Base-by-base conservation (phyloP, 495 filamentous ascomycete genomes). In the Pyrenula aspistea region DNA sequence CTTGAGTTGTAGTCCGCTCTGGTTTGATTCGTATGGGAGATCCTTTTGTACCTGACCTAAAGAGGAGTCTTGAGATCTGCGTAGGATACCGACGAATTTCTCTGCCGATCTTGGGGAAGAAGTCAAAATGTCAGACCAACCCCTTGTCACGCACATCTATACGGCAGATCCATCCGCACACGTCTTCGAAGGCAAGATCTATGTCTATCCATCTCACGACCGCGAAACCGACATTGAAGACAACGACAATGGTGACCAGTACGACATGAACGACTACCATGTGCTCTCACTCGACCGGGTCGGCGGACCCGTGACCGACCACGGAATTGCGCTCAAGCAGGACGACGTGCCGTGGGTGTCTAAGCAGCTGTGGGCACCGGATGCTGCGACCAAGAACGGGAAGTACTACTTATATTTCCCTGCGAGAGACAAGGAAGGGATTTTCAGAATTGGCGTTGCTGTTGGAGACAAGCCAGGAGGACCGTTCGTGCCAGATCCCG, bases 201-300 rank as follows among this genome's bases (percentile, higher is more conserved):
- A 78, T 71, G 71, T 80, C 53, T 80, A 73, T 63, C 73, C 77
- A 24, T 76, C 75, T 0, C 66, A 76, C 36, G 77, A 75, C 51
- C 65, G 65, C 22, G 61, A 68, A 52, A 75, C 73, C 20, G 66
- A 67, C 25, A 68, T 76, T 53, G 60, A 68, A 53, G 85, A 84
- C 62, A 87, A 88, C 74, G 85, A 89, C 75, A 86, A 86, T 75
- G 86, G 86, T 68, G 85, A 88, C 72, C 86, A 89, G 68, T 89
- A 88, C 67, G 86, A 84, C 73, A 89, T 89, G 86, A 70, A 65
- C 12, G 74, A 75, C 60, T 72, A 78, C 60, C 73, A 80, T 58
- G 77, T 78, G 56, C 74, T 77, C 63, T 78, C 75, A 0, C 71
- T 75, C 59, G 60, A 68, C 31, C 65, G 65, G 19, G 54, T 71